Base-by-base conservation (phyloP, 441 rosid genomes). In the Corymbia calophylla region DNA sequence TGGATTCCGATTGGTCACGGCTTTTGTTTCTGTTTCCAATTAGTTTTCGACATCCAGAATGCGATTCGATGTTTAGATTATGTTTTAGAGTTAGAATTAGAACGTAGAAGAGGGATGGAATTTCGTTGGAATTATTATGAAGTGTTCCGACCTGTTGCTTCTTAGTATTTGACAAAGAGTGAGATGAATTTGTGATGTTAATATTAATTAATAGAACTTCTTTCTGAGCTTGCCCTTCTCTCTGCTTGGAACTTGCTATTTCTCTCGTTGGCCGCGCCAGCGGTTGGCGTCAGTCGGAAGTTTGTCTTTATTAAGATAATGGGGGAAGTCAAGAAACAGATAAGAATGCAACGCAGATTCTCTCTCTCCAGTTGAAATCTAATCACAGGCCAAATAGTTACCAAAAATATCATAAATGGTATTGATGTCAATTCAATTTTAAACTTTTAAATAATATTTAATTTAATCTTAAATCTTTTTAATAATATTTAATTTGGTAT, bases 201-300 rank as follows among this genome's bases (percentile, higher is more conserved):
- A 13, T 77, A 21, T 54, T 3, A 39, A 39, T 39, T 39, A 39
- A 39, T 39, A 39, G 44, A 35, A 11, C 49, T 21, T 1, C 16
- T 73, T 39, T 39, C 6, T 21, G 4, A 35, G 48, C 48, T 19
- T 0, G 10, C 2, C 9, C 9, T 21, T 21, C 0, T 21, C 0
- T 21, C 16, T 23, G 51, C 10, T 23, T 23, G 8, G 18, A 11
- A 39, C 9, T 23, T 11, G 84, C 2, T 73, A 39, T 3, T 21
- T 47, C 17, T 73, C 5, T 73, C 17, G 6, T 12, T 1, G 2
- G 21, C 44, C 51, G 7, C 12, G 84, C 51, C 84, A 44, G 12
- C 3, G n/a, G 51, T 77, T 11, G 84, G 51, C 84, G 3, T 39
- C 6, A 3, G 2, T 39, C 0, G 51, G 3, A 77, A 77, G 84